Evolutionary conservation across 148 eudicot genomes (phyloP).

Genomic region (Persicaria maculosa): DNA sequence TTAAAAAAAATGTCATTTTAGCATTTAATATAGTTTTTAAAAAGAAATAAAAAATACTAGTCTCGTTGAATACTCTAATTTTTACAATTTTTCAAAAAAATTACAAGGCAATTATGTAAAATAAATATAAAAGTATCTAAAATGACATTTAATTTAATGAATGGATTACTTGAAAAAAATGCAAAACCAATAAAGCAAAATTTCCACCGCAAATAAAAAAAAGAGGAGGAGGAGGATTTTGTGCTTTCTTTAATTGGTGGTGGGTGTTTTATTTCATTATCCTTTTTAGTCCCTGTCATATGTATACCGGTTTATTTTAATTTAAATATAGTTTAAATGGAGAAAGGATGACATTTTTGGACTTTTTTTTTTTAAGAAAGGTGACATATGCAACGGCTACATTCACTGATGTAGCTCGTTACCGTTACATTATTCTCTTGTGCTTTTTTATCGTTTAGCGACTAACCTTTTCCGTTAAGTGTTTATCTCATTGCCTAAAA

Average conservation of each 20-base stretch:
- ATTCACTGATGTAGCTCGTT: not conserved
- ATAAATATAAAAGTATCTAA: too few relatives aligned
- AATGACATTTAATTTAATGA: too few relatives aligned
- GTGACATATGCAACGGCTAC: conserved; percentile 8
- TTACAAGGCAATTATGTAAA: too few relatives aligned
- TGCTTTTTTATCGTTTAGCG: not conserved
- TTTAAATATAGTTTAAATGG: not conserved
- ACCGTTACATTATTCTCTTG: not conserved
- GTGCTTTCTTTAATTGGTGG: not conserved
- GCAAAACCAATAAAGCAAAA: too few relatives aligned
- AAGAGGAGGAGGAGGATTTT: too few relatives aligned
- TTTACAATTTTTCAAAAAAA: too few relatives aligned
- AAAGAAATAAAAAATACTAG: too few relatives aligned
- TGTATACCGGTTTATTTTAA: not conserved
- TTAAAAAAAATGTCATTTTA: too few relatives aligned
- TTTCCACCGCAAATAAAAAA: too few relatives aligned
- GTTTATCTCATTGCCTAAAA: not conserved
- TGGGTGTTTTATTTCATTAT: not conserved
- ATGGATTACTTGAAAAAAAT: too few relatives aligned
- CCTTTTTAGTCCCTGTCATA: not conserved
- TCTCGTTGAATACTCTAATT: too few relatives aligned
- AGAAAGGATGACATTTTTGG: not conserved
- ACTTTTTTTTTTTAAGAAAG: not conserved
- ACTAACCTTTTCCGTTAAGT: not conserved
- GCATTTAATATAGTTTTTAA: too few relatives aligned